These are phyloP conservation scores for Yamadazyma siamensis DNA, from an alignment of 1,139 yeast species.

Conservation along the genomic window DNA sequence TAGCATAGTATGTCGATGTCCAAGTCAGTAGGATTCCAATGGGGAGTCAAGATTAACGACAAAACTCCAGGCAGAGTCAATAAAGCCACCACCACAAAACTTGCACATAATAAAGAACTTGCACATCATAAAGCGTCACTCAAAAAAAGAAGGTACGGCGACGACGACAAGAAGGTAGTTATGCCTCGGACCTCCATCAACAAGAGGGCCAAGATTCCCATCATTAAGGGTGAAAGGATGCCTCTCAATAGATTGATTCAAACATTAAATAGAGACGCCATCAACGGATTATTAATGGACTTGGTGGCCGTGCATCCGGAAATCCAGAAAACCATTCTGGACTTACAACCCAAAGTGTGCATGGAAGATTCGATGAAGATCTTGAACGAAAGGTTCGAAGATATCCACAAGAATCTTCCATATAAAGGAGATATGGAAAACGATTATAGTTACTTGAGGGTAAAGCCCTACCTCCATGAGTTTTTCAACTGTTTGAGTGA, in stretches of 20 bases:
- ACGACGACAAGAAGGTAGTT: slow-evolving; percentile 1
- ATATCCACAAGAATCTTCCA: slow-evolving; percentile 55
- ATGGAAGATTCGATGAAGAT: slow-evolving; percentile 50
- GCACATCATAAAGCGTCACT: slow-evolving; percentile 2
- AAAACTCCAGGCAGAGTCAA: slow-evolving; percentile 4
- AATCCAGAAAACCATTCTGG: slow-evolving; percentile 47
- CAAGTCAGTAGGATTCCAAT: slow-evolving; percentile 29
- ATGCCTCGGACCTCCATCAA: slow-evolving; percentile 7
- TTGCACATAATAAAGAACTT: too few relatives aligned
- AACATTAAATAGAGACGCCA: slow-evolving; percentile 54
- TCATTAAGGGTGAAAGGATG: slow-evolving; percentile 47
- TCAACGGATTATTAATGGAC: slow-evolving; percentile 50
- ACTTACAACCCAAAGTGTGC: slow-evolving; percentile 58
- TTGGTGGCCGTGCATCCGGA: slow-evolving; percentile 64
- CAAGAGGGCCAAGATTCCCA: slow-evolving; percentile 39
- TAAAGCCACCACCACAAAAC: slow-evolving; percentile 5
- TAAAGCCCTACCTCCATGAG: slow-evolving; percentile 70
- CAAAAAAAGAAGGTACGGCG: slow-evolving; percentile 1
- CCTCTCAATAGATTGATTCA: slow-evolving; percentile 65
- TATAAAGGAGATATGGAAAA: slow-evolving; percentile 69
- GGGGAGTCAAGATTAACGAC: slow-evolving; percentile 24
- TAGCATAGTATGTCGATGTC: slow-evolving; percentile 8
- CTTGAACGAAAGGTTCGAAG: slow-evolving; percentile 44
- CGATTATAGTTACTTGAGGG: slow-evolving; percentile 86
- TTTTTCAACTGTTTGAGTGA: slow-evolving; percentile 77